Conservation (phyloP, 768 basidiomycete genomes). For the Trametes punicea region DNA sequence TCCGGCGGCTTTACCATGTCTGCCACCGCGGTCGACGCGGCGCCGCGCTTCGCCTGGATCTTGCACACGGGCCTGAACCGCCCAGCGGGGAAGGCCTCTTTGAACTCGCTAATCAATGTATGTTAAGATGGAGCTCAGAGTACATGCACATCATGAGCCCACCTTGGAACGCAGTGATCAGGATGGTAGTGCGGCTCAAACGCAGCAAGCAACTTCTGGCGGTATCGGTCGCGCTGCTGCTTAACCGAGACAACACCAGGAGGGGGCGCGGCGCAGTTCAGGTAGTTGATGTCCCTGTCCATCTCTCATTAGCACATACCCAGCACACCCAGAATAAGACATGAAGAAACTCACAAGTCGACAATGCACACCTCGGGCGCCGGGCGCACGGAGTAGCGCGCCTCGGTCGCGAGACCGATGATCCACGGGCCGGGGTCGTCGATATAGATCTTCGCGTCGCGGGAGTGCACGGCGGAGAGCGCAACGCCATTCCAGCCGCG, state of each 20-base stretch:
- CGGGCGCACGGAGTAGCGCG: conserved; percentile 71
- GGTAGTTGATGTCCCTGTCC: conserved; percentile 34
- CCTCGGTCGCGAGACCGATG: conserved; percentile 83
- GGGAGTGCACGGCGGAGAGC: conserved; percentile 75
- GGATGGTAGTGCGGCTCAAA: conserved; percentile 88
- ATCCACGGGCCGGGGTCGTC: conserved; percentile 98
- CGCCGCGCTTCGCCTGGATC: conserved; percentile 81
- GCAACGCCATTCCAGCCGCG: conserved; percentile 92
- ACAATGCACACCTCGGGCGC: conserved; percentile 77
- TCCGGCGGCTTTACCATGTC: conserved; percentile 88
- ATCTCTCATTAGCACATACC: background rate
- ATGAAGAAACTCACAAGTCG: conserved; percentile 50
- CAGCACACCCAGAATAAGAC: background rate
- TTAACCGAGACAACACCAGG: conserved; percentile 70
- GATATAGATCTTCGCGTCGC: conserved; percentile 90
- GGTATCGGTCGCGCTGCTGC: conserved; percentile 77
- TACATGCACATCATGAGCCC: conserved; percentile 7
- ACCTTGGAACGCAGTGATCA: conserved; percentile 82
- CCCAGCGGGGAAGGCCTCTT: conserved; percentile 91
- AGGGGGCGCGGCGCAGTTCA: conserved; percentile 79
- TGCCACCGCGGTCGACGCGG: conserved; percentile 76
- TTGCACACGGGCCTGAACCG: conserved; percentile 89
- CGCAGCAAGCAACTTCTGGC: conserved; percentile 67
- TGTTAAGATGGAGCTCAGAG: background rate
- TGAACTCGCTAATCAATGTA: conserved; percentile 69